Evolutionary conservation across 2,329 filamentous ascomycete species (phyloP).

Genomic region (Bipolaris oryzae): DNA sequence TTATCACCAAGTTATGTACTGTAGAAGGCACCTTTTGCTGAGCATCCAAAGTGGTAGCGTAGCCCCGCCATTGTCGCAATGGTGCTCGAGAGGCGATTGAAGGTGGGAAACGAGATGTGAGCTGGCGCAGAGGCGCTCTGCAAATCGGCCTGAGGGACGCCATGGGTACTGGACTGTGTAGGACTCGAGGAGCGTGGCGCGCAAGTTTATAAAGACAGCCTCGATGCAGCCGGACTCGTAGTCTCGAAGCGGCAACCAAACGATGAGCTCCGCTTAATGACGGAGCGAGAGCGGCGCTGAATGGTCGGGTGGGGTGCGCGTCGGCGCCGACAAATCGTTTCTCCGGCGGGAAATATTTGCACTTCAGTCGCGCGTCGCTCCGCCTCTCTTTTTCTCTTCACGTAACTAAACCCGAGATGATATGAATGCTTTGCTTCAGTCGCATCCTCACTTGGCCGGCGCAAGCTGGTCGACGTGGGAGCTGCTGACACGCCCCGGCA

Average conservation of each 20-base stretch:
- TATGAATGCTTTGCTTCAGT: constrained; percentile 67
- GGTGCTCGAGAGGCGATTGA: constrained; percentile 41
- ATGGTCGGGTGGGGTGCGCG: constrained; percentile 9
- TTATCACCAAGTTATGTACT: neutral
- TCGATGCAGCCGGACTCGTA: constrained; percentile 28
- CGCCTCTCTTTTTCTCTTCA: constrained; percentile 55
- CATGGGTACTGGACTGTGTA: constrained; percentile 42
- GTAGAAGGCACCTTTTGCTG: constrained; percentile 55
- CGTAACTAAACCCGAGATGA: constrained; percentile 81
- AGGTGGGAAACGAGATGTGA: constrained; percentile 31
- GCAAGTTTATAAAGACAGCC: constrained; percentile 27
- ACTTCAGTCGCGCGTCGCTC: constrained; percentile 18
- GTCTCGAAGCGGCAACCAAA: constrained; percentile 32
- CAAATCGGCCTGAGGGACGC: constrained; percentile 49
- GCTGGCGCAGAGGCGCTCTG: constrained; percentile 48
- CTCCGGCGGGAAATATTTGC: constrained; percentile 29
- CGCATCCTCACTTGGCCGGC: constrained; percentile 59
- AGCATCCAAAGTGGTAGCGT: constrained; percentile 52
- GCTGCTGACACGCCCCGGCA: constrained; percentile 57
- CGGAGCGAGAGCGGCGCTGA: constrained; percentile 19
- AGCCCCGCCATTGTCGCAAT: constrained; percentile 48
- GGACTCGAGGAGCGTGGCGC: constrained; percentile 17
- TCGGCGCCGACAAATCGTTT: constrained; percentile 18
- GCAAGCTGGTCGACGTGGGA: constrained; percentile 56
- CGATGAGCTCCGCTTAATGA: constrained; percentile 26